Base-by-base conservation (phyloP, 768 basidiomycete species). In the Serpula lacrymans region DNA sequence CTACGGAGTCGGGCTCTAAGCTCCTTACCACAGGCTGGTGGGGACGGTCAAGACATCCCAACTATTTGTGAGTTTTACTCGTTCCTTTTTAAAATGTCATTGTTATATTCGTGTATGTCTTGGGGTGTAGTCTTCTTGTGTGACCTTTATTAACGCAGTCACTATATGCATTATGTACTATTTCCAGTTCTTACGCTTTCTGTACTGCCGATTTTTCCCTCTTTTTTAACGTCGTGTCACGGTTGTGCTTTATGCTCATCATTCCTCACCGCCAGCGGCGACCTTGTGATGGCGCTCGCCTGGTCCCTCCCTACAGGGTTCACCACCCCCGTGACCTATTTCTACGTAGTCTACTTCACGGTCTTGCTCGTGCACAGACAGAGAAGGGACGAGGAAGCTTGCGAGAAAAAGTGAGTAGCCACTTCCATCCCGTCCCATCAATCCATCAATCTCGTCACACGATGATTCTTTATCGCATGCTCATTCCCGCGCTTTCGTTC, bases 21-120 rank as follows among this genome's bases (percentile, higher is more conserved):
- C 73, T 99, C 24, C 75, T 99, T 20, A 95, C 82, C 21, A 89
- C 88, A 4, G 96, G 96, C 6, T 98, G 96, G 96, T 99, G 96
- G 96, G 95, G 94, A 7, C 64, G 75, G 36, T 94, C 88, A 1
- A 77, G 89, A 28, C 96, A 99, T 63, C 96, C 96, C 1, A 93
- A 94, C 53, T 94, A 94, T 62, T 57, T 90, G 85, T 85, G 48
- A 41, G 78, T 63, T 34, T 22, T 11, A 14, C 8, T 6, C 18
- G 13, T 11, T 32, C 11, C 17, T 10, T 24, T 26, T 11, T 26
- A 12, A 13, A 11, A 49, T 37, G 3, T 24, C 4, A 25, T 3
- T 37, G 25, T 42, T 37, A 20, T 20, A 18, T 23, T 23, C 23
- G n/a, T n/a, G n/a, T n/a, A n/a, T n/a, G n/a, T n/a, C n/a, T n/a